Percentiles rank a stretch among this genome's conserved stretches.
phyloP scores from a whole-genome alignment of 106 monocot species.

The Chionographis japonica region DNA sequence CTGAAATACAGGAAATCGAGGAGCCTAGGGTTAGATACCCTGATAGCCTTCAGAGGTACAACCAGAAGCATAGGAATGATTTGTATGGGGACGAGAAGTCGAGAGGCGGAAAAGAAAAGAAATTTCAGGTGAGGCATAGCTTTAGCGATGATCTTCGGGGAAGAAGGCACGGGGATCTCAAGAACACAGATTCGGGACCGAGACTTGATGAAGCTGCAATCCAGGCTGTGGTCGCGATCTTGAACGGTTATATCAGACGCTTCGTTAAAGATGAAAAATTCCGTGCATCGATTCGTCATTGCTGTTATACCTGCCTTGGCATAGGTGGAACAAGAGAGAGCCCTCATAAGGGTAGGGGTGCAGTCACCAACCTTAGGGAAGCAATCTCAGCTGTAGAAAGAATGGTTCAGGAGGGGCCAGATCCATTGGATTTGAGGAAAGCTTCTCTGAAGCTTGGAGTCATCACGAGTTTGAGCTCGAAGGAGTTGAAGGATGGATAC shows the following conservation, averaged over 20 bases:
- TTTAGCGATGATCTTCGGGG: not conserved
- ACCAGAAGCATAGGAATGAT: not conserved
- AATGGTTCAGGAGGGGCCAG: constrained; percentile 1
- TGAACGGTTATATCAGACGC: constrained; percentile 18
- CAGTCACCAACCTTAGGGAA: constrained; percentile 26
- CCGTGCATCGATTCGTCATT: constrained; percentile 20
- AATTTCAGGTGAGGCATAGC: constrained; percentile 1
- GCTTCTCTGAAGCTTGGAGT: constrained; percentile 35
- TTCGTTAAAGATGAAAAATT: constrained; percentile 40
- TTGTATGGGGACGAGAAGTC: constrained; percentile 9
- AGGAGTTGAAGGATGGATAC: constrained; percentile 10
- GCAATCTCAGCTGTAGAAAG: constrained; percentile 28
- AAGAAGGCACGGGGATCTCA: not conserved
- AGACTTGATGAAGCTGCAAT: constrained; percentile 31
- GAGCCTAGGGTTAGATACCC: not conserved
- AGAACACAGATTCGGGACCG: not conserved
- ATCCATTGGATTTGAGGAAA: constrained; percentile 28
- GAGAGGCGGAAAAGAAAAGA: constrained; percentile 7
- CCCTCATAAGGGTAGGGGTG: constrained; percentile 10
- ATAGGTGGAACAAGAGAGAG: not conserved
- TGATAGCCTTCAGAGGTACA: constrained; percentile 5
- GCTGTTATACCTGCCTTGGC: constrained; percentile 33
- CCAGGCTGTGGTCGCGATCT: constrained; percentile 32
- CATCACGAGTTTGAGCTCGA: constrained; percentile 22
- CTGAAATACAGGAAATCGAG: not conserved